Conservation (phyloP, 2,329 filamentous ascomycete genomes). For the Fusarium nematophilum region DNA sequence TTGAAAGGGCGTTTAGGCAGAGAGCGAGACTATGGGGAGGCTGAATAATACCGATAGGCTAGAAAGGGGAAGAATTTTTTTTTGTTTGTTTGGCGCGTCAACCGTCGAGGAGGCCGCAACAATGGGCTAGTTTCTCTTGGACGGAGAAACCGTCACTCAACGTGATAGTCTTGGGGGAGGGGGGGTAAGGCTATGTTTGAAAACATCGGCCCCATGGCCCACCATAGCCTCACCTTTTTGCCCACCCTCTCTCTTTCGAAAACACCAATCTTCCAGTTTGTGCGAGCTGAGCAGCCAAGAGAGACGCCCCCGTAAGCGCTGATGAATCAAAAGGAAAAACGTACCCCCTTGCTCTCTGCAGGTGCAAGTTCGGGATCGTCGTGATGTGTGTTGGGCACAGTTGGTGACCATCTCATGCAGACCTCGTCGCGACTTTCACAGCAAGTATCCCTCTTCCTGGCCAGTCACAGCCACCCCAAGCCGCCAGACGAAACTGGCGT, state of each 20-base stretch:
- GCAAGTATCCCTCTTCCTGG: too few relatives aligned
- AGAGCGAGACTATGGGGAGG: constrained; percentile 1
- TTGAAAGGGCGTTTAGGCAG: constrained; percentile 19
- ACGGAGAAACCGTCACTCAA: constrained; percentile 5
- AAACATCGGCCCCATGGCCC: constrained; percentile 28
- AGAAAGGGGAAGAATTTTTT: not conserved
- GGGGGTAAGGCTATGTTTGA: not conserved
- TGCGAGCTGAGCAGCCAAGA: not conserved
- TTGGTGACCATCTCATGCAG: constrained; percentile 3
- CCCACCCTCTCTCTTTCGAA: not conserved
- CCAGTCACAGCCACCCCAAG: too few relatives aligned
- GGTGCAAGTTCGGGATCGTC: constrained; percentile 9
- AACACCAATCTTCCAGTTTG: not conserved
- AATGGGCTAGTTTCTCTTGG: constrained; percentile 33
- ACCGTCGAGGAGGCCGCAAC: constrained; percentile 22
- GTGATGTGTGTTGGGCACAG: not conserved
- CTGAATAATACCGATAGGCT: constrained; percentile 21
- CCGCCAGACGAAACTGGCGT: too few relatives aligned
- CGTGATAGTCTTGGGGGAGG: constrained; percentile 9
- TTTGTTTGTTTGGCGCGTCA: constrained; percentile 13
- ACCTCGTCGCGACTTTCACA: constrained; percentile 5
- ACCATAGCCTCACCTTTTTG: not conserved
- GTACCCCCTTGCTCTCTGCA: constrained; percentile 1
- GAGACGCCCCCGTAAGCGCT: constrained; percentile 9
- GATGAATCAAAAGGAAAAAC: not conserved